Conservation (phyloP, 1,139 yeast species). For the Magnusiomyces tetraspermus region DNA sequence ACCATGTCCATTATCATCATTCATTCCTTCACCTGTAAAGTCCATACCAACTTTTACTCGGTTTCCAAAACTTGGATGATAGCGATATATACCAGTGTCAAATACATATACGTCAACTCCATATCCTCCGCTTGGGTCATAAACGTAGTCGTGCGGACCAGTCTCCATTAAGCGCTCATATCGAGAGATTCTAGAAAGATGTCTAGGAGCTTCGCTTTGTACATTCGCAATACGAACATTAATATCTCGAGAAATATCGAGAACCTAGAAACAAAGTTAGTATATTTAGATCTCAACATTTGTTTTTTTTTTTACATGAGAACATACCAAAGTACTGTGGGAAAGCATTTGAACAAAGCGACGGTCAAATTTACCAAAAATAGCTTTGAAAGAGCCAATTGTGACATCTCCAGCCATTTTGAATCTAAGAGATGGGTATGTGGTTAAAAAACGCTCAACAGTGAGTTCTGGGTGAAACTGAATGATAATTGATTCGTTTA, state of each 20-base stretch:
- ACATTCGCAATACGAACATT: constrained; percentile 26
- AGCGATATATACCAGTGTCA: constrained; percentile 61
- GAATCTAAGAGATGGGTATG: constrained; percentile 22
- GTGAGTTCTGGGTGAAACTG: constrained; percentile 24
- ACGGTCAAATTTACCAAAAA: constrained; percentile 24
- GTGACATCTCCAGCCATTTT: constrained; percentile 20
- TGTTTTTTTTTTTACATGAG: neutral
- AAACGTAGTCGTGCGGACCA: constrained; percentile 34
- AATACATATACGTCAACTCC: constrained; percentile 64
- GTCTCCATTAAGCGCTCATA: constrained; percentile 32
- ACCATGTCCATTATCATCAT: constrained; percentile 62
- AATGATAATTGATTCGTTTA: constrained; percentile 17
- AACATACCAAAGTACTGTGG: constrained; percentile 20
- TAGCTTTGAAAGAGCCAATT: constrained; percentile 25
- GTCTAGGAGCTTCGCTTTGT: constrained; percentile 55
- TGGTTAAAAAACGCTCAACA: constrained; percentile 20
- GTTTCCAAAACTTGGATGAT: constrained; percentile 58
- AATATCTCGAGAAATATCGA: constrained; percentile 27
- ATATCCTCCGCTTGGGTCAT: constrained; percentile 37
- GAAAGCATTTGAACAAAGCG: constrained; percentile 20
- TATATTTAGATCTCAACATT: neutral
- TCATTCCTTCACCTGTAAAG: constrained; percentile 50
- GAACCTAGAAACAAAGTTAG: too few species aligned
- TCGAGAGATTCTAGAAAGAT: constrained; percentile 56
- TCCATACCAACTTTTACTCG: constrained; percentile 53